These are phyloP conservation scores for Linnemannia exigua DNA, from an alignment of 192 early-diverging fungal species.

Conservation along the genomic window DNA sequence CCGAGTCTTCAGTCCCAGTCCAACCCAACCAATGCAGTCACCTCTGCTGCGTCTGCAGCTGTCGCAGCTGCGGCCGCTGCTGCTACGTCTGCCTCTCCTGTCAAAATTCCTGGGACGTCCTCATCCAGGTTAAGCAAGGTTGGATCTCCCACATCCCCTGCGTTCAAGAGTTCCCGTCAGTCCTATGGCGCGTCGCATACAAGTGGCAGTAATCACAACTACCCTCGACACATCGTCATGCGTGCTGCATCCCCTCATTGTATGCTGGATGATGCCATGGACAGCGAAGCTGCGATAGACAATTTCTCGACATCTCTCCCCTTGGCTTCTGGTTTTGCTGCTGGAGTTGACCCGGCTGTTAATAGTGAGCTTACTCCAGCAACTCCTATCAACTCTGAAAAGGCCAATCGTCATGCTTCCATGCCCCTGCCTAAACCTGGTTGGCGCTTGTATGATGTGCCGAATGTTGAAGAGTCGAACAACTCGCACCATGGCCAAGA, in stretches of 20 bases:
- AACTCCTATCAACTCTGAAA: background rate
- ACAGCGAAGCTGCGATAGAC: background rate
- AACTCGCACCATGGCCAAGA: constrained; percentile 8
- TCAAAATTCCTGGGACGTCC: background rate
- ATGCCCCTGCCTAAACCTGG: constrained; percentile 47
- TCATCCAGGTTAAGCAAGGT: background rate
- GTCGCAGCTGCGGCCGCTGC: background rate
- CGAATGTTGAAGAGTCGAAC: constrained; percentile 14
- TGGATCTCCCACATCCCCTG: background rate
- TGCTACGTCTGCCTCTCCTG: background rate
- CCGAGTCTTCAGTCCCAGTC: constrained; percentile 31
- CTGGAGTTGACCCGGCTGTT: constrained; percentile 11
- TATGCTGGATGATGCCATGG: background rate
- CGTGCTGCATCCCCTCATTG: constrained; percentile 17
- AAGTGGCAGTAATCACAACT: background rate
- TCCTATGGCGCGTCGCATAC: background rate
- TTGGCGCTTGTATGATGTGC: constrained; percentile 41
- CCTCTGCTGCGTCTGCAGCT: constrained; percentile 8
- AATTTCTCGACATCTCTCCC: constrained; percentile 34
- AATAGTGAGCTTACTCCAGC: background rate
- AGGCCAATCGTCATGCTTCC: constrained; percentile 35
- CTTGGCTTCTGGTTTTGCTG: constrained; percentile 15
- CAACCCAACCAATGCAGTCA: background rate
- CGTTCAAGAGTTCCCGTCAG: background rate
- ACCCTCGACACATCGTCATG: constrained; percentile 44